These are phyloP conservation scores for Cladophialophora carrionii DNA, from an alignment of 2,329 filamentous ascomycete genomes.

Conservation along the genomic window DNA sequence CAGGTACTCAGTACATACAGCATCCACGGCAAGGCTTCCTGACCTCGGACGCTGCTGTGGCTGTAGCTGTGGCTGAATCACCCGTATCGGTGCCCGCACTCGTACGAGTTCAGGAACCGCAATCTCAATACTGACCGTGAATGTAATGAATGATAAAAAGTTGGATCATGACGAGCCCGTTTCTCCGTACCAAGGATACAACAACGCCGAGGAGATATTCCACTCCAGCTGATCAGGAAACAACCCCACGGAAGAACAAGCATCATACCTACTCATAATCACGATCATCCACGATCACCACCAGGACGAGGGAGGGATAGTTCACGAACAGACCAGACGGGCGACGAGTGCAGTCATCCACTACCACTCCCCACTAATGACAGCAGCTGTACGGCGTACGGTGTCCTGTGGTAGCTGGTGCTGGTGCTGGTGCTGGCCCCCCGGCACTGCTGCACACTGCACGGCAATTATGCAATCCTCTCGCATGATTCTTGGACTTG, in stretches of 20 bases:
- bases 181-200: background rate
- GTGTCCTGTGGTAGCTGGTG: no score
- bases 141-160: background rate
- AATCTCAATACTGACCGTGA: background rate
- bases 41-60: background rate
- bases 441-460: no score
- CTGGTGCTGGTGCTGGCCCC: no score
- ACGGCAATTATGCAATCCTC: no score
- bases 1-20: background rate
- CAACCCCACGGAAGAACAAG: background rate
- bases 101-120: no score
- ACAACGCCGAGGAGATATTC: no score
- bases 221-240: background rate
- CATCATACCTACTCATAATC: no score
- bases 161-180: background rate
- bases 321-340: background rate
- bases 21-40: background rate
- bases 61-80: background rate
- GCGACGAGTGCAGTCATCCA: no score
- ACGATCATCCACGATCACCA: background rate
- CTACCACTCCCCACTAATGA: no score
- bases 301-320: no score
- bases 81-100: background rate
- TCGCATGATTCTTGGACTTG: no score
- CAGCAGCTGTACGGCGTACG: no score